phyloP scores from a whole-genome alignment of 805 yeast genomes.

The Metschnikowia drakensbergensis region DNA sequence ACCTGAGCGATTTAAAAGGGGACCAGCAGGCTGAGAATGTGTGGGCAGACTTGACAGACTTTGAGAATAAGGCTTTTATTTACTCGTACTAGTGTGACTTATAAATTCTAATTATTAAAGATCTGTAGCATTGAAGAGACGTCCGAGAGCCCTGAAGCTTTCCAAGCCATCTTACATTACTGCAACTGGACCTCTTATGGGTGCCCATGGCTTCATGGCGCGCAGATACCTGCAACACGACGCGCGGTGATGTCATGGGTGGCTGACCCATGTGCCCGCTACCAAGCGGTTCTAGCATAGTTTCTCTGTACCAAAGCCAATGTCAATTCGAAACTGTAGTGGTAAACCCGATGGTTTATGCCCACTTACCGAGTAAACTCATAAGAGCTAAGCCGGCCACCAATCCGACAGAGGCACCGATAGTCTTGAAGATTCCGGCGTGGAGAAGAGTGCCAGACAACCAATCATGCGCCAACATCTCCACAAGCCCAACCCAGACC shows the following conservation, averaged over 20 bases:
- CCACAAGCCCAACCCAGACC: conserved; percentile 30
- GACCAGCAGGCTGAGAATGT: conserved; percentile 8
- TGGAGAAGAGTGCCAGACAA: conserved; percentile 20
- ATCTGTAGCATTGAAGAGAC: too few species aligned
- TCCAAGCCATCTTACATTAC: too few species aligned
- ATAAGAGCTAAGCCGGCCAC: conserved; percentile 25
- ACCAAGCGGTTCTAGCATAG: neutral
- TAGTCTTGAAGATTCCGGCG: conserved; percentile 16
- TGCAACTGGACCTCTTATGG: too few species aligned
- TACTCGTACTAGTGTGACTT: conserved; percentile 4
- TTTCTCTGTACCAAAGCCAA: neutral
- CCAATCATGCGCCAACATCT: conserved; percentile 32
- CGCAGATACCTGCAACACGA: too few species aligned
- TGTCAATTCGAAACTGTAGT: too few species aligned
- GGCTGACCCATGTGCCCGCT: too few species aligned
- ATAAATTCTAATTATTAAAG: neutral
- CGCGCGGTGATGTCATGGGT: too few species aligned
- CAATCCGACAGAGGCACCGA: conserved; percentile 15
- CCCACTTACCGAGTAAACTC: conserved; percentile 35
- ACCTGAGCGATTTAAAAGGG: neutral
- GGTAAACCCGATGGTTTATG: conserved; percentile 10
- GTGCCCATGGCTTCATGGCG: too few species aligned
- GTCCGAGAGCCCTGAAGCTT: too few species aligned
- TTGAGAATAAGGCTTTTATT: conserved; percentile 10
- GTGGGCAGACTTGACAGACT: conserved; percentile 15